Conservation (phyloP, 495 filamentous ascomycete genomes). For the Massariosphaeria phaeospora region DNA sequence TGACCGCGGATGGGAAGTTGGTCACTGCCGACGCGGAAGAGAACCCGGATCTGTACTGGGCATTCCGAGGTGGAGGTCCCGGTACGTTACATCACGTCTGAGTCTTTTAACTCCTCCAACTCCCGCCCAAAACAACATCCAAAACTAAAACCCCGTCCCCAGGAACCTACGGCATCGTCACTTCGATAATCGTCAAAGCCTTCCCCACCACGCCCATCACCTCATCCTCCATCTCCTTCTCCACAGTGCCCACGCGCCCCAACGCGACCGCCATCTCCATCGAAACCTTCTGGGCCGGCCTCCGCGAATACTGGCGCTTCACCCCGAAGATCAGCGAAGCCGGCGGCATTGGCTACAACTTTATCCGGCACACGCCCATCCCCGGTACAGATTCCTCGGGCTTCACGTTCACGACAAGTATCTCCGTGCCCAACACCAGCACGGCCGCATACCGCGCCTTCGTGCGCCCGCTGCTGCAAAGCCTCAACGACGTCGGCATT, state of each 20-base stretch:
- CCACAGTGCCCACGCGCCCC: neutral
- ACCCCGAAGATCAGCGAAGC: conserved; percentile 11
- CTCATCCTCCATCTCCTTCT: conserved; percentile 7
- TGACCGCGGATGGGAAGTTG: conserved; percentile 18
- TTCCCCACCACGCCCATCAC: conserved; percentile 4
- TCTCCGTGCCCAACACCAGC: conserved; percentile 8
- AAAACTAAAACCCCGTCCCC: too few species aligned
- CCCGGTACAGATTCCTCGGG: neutral
- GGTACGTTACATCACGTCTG: too few species aligned
- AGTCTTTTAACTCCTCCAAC: neutral
- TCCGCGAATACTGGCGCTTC: conserved; percentile 12
- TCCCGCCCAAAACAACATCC: too few species aligned
- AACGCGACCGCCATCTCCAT: neutral
- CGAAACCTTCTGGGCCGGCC: conserved; percentile 23
- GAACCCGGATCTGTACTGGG: conserved; percentile 27
- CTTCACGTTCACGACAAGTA: conserved; percentile 12
- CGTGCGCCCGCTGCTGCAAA: conserved; percentile 6
- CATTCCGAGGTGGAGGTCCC: conserved; percentile 25
- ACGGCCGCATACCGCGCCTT: neutral
- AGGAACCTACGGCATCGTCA: conserved; percentile 27
- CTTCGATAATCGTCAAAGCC: conserved; percentile 18
- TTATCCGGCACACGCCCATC: conserved; percentile 19
- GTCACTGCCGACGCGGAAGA: conserved; percentile 8
- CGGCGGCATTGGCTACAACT: conserved; percentile 25
- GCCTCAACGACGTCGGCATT: conserved; percentile 13